These are phyloP conservation scores for Eucalyptus grandis DNA, from an alignment of 345 rosid species.

Conservation along the genomic window DNA sequence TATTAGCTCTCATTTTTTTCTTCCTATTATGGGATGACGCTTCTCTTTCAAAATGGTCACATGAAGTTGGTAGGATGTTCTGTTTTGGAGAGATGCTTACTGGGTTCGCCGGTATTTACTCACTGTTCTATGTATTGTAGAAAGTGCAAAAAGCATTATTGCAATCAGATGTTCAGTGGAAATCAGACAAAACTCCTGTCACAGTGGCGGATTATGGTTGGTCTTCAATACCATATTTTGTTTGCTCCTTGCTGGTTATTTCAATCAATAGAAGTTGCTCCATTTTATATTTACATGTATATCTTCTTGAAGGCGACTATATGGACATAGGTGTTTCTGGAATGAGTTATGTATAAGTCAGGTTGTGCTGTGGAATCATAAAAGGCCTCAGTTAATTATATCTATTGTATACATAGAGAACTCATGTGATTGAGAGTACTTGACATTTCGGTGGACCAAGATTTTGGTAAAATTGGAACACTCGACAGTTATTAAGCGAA, in stretches of 20 bases:
- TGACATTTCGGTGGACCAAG: background rate
- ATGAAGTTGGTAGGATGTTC: background rate
- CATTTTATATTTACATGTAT: background rate
- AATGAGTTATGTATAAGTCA: background rate
- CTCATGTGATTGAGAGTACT: background rate
- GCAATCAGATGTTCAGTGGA: constrained; percentile 88
- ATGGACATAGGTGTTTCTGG: background rate
- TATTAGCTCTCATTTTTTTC: background rate
- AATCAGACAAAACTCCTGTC: constrained; percentile 86
- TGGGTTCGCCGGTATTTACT: background rate
- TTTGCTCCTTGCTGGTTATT: background rate
- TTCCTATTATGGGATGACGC: background rate
- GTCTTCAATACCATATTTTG: background rate
- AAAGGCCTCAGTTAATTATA: background rate
- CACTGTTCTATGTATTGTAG: constrained; percentile 20
- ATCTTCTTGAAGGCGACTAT: background rate
- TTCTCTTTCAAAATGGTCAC: background rate
- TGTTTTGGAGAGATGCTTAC: background rate
- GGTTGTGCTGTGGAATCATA: background rate
- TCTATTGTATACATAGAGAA: background rate
- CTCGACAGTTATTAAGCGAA: background rate
- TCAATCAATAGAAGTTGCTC: background rate
- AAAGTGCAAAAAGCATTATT: constrained; percentile 71
- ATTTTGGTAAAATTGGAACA: background rate
- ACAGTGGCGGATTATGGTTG: constrained; percentile 97